Percentiles rank a stretch among this genome's conserved stretches.
phyloP scores from a whole-genome alignment of 768 basidiomycete species.

The Pilatotrama ljubarskyi region DNA sequence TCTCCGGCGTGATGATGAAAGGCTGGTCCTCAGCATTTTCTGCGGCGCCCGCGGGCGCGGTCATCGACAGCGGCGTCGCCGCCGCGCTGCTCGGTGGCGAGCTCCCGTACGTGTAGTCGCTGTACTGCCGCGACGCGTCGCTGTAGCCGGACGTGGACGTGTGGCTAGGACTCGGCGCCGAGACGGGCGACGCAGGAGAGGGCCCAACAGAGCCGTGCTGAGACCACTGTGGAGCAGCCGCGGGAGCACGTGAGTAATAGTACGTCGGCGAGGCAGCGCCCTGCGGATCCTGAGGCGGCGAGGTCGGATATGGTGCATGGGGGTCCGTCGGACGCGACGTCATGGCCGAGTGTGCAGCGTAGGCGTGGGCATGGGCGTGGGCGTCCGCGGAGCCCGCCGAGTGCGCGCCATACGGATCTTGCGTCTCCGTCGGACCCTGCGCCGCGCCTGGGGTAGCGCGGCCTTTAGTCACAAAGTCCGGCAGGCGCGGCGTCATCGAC shows the following conservation, averaged over 20 bases:
- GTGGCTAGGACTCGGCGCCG: constrained; percentile 18
- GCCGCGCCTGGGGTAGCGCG: background rate
- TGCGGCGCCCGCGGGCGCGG: constrained; percentile 7
- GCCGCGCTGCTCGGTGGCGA: constrained; percentile 19
- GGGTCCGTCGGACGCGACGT: background rate
- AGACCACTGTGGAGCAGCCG: constrained; percentile 3
- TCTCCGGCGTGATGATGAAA: constrained; percentile 32
- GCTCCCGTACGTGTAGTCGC: constrained; percentile 17
- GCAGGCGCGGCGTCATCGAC: constrained; percentile 25
- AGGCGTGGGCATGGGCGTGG: constrained; percentile 1
- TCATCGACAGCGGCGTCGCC: constrained; percentile 17
- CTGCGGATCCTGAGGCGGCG: background rate
- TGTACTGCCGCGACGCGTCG: constrained; percentile 8
- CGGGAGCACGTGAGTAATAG: constrained; percentile 6
- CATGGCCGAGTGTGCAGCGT: background rate
- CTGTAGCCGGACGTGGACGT: constrained; percentile 8
- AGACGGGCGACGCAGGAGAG: background rate
- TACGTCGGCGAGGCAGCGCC: constrained; percentile 1
- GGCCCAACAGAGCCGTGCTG: constrained; percentile 3
- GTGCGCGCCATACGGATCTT: background rate
- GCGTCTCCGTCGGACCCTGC: background rate
- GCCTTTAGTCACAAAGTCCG: constrained; percentile 20
- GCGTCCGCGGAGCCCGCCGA: background rate
- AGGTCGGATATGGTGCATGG: background rate
- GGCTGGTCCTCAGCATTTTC: constrained; percentile 28